A percentile compares a stretch with the other conserved stretches of the same genome.
These are phyloP conservation scores for Spatholobus suberectus DNA, from an alignment of 306 rosid genomes.

Conservation along the genomic window DNA sequence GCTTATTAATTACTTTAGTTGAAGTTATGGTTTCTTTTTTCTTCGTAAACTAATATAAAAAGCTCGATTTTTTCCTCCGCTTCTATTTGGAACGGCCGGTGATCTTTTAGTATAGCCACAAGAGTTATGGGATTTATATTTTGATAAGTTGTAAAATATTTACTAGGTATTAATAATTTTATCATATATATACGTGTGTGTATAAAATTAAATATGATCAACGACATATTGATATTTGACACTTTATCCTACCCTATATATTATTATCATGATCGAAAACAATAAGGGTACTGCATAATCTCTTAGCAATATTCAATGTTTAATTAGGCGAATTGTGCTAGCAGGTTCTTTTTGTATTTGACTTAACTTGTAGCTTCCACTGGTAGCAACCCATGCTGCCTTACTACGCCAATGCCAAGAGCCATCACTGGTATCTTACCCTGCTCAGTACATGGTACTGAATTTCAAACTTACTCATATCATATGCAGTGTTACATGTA, in stretches of 20 bases:
- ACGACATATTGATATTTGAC: too few species aligned
- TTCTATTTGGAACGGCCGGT: background rate
- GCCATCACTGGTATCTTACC: conserved; percentile 47
- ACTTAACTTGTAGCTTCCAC: conserved; percentile 44
- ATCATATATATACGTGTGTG: too few species aligned
- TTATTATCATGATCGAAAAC: too few species aligned
- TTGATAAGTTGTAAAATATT: too few species aligned
- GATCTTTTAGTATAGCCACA: too few species aligned
- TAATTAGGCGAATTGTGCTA: background rate
- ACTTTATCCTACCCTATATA: too few species aligned
- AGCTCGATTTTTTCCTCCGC: background rate
- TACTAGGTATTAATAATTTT: too few species aligned
- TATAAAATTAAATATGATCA: too few species aligned
- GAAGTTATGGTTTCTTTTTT: background rate
- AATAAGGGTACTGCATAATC: background rate
- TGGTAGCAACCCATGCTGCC: conserved; percentile 65
- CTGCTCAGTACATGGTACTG: conserved; percentile 43
- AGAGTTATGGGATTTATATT: too few species aligned
- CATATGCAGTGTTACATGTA: too few species aligned
- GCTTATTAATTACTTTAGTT: too few species aligned
- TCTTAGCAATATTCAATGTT: background rate
- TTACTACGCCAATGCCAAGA: conserved; percentile 68
- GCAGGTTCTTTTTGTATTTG: background rate
- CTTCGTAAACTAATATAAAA: background rate
- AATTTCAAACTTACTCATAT: background rate